A percentile compares a stretch with the other conserved stretches of the same genome.
These are phyloP conservation scores for Pezizomycotina sp. DNA, from an alignment of 2,329 filamentous ascomycete species.

Conservation along the genomic window DNA sequence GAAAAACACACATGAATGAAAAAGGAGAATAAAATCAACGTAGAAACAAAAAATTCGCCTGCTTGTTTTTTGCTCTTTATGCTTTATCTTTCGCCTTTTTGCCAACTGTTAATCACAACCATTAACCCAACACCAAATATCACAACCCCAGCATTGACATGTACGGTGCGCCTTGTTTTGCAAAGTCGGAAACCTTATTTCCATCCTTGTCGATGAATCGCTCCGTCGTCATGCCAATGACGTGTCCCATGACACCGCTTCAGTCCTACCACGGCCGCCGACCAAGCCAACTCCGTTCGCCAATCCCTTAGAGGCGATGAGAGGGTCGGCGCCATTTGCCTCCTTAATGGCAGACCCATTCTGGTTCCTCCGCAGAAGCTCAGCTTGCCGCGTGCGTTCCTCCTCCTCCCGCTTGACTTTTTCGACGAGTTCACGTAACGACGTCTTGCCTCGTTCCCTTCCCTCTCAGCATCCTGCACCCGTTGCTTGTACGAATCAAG, in stretches of 20 bases:
- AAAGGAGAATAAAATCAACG: not conserved
- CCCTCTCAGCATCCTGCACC: conserved; percentile 64
- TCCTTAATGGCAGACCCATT: conserved; percentile 18
- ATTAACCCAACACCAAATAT: conserved; percentile 67
- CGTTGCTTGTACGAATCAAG: conserved; percentile 61
- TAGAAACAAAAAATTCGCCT: conserved; percentile 6
- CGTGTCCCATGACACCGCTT: conserved; percentile 29
- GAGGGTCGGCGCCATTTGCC: conserved; percentile 1
- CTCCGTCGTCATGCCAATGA: conserved; percentile 33
- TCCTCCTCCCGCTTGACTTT: conserved; percentile 57
- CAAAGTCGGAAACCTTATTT: conserved; percentile 27
- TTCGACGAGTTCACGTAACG: conserved; percentile 73
- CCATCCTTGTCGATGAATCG: conserved; percentile 27
- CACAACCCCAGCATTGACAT: conserved; percentile 71
- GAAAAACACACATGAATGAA: not conserved
- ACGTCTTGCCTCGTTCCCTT: conserved; percentile 54
- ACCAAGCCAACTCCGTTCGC: conserved; percentile 35
- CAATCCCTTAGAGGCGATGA: conserved; percentile 28
- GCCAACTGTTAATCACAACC: conserved; percentile 76
- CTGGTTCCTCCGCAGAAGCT: conserved; percentile 21
- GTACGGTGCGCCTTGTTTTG: conserved; percentile 50
- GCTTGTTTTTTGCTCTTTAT: conserved; percentile 15
- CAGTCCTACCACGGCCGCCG: conserved; percentile 35
- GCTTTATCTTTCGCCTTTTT: conserved; percentile 37
- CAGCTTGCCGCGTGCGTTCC: conserved; percentile 34